Evolutionary conservation across 2,329 filamentous ascomycete genomes (phyloP).

Genomic region (Trichoderma hamatum): DNA sequence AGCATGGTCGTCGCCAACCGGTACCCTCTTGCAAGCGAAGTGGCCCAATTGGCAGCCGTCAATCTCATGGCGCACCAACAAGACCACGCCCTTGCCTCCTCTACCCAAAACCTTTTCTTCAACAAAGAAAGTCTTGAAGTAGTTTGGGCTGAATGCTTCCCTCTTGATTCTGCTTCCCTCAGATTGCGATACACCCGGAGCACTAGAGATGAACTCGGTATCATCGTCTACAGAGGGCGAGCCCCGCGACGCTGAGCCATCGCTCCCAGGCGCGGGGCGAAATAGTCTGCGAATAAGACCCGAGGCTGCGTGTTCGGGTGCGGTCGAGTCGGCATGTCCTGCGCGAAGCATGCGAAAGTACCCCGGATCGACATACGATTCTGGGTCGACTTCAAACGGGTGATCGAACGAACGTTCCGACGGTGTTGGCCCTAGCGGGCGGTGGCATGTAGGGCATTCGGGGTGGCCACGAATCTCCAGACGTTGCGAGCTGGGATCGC

Average conservation of each 20-base stretch:
- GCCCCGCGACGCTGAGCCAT: slow-evolving; percentile 29
- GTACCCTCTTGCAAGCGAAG: slow-evolving; percentile 96
- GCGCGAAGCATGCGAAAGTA: slow-evolving; percentile 93
- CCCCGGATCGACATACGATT: slow-evolving; percentile 82
- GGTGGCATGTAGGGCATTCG: slow-evolving; percentile 90
- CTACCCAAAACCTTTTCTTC: slow-evolving; percentile 84
- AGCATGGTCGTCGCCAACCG: slow-evolving; percentile 89
- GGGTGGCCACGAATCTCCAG: slow-evolving; percentile 77
- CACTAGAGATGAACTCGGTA: slow-evolving; percentile 57
- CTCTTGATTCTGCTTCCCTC: slow-evolving; percentile 74
- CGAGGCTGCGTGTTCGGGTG: slow-evolving; percentile 47
- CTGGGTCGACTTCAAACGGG: slow-evolving; percentile 45
- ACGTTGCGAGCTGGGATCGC: slow-evolving; percentile 81
- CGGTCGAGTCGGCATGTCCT: slow-evolving; percentile 50
- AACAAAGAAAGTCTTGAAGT: slow-evolving; percentile 91
- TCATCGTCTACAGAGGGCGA: slow-evolving; percentile 34
- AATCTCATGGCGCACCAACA: slow-evolving; percentile 90
- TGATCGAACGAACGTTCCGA: slow-evolving; percentile 55
- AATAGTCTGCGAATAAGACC: slow-evolving; percentile 60
- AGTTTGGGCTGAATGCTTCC: slow-evolving; percentile 86
- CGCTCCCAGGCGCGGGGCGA: slow-evolving; percentile 45
- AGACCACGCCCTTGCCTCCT: slow-evolving; percentile 91
- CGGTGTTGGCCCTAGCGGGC: slow-evolving; percentile 59
- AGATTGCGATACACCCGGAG: slow-evolving; percentile 50
- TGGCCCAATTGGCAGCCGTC: slow-evolving; percentile 86